These are phyloP conservation scores for Pythium pyrilobum DNA, from an alignment of 352 stramenopile genomes.

Conservation along the genomic window DNA sequence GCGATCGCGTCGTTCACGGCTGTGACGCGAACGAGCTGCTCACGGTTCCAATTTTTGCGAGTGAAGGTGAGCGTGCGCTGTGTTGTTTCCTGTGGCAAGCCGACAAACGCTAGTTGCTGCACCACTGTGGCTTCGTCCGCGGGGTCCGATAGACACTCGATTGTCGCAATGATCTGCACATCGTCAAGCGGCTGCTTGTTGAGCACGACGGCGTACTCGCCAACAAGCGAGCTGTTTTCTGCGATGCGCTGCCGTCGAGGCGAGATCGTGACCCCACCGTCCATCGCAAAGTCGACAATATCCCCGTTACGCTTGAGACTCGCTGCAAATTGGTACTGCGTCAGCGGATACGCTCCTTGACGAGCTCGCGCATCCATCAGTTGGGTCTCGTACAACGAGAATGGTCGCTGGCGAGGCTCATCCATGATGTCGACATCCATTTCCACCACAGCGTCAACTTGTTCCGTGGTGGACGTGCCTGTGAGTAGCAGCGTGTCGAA, in stretches of 20 bases:
- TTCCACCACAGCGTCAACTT: constrained; percentile 39
- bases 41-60: constrained; percentile 53
- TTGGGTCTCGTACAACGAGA: constrained; percentile 44
- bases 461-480: constrained; percentile 34
- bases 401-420: constrained; percentile 32
- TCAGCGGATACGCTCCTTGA: constrained; percentile 1
- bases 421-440: constrained; percentile 32
- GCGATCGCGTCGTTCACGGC: constrained; percentile 53
- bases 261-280: constrained; percentile 56
- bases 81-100: constrained; percentile 7
- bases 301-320: constrained; percentile 49
- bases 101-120: constrained; percentile 38
- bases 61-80: constrained; percentile 40
- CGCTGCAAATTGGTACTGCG: constrained; percentile 48
- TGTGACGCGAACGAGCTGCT: constrained; percentile 49
- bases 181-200: constrained; percentile 53
- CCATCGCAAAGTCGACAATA: constrained; percentile 65
- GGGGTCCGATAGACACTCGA: constrained; percentile 33
- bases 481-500: constrained; percentile 57
- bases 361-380: constrained; percentile 40
- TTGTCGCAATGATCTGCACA: constrained; percentile 36
- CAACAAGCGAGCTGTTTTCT: constrained; percentile 36
- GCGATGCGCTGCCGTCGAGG: constrained; percentile 38
- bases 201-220: constrained; percentile 62
- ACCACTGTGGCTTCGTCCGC: constrained; percentile 12